Conservation (phyloP, 805 yeast species). For the Schwanniomyces sp. region DNA sequence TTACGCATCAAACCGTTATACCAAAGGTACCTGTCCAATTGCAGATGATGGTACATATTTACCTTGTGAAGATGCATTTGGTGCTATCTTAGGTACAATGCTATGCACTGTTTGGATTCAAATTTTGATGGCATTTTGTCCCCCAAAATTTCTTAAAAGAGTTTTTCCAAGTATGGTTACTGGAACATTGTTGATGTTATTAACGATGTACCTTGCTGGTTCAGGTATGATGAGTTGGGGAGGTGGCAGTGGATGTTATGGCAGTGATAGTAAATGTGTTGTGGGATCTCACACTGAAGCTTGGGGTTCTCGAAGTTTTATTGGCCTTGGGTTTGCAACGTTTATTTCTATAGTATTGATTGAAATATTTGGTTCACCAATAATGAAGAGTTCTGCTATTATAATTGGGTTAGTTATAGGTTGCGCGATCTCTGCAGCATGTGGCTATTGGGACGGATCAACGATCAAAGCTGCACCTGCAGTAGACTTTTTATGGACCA, state of each 20-base stretch:
- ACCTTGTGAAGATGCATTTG: slow-evolving; percentile 1
- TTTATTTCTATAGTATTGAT: not conserved
- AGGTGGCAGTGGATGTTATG: slow-evolving; percentile 1
- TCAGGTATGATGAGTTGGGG: slow-evolving; percentile 5
- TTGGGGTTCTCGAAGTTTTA: slow-evolving; percentile 2
- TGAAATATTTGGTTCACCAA: slow-evolving; percentile 1
- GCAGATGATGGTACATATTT: not conserved
- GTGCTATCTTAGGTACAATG: slow-evolving; percentile 1
- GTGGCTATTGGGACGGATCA: slow-evolving; percentile 3
- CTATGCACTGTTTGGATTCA: slow-evolving; percentile 2
- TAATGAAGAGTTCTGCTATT: slow-evolving; percentile 3
- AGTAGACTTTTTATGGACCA: slow-evolving; percentile 2
- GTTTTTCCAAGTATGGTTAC: slow-evolving; percentile 2
- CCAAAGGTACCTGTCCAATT: slow-evolving; percentile 1
- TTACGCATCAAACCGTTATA: not conserved
- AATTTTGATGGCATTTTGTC: slow-evolving; percentile 1
- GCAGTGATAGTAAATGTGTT: not conserved
- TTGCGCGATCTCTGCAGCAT: not conserved
- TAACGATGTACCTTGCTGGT: slow-evolving; percentile 1
- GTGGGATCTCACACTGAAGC: not conserved
- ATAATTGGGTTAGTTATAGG: not conserved
- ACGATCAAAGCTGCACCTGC: not conserved
- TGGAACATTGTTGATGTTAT: slow-evolving; percentile 1
- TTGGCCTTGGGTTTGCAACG: slow-evolving; percentile 4
- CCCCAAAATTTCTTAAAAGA: not conserved